These are phyloP conservation scores for Obelidium mucronatum DNA, from an alignment of 192 early-diverging fungal genomes.

Conservation along the genomic window DNA sequence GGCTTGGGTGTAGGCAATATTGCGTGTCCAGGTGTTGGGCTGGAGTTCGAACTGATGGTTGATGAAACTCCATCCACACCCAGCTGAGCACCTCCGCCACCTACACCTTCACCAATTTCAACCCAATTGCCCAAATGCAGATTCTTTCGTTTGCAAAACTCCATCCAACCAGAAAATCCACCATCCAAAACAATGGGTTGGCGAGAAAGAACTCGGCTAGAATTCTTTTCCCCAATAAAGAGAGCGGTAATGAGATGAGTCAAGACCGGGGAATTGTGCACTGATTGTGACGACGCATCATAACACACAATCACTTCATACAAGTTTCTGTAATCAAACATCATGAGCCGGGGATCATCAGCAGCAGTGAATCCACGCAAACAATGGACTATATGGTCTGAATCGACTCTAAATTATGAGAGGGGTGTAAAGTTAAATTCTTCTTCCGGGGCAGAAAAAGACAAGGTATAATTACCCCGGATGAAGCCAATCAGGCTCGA, in stretches of 20 bases:
- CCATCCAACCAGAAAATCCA: slow-evolving; percentile 81
- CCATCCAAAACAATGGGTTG: slow-evolving; percentile 77
- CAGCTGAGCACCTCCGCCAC: slow-evolving; percentile 22
- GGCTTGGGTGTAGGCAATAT: too few species aligned
- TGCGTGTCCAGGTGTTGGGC: not conserved
- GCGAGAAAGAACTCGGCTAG: slow-evolving; percentile 54
- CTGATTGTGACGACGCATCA: slow-evolving; percentile 63
- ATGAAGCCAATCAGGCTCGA: slow-evolving; percentile 72
- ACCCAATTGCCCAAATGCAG: slow-evolving; percentile 42
- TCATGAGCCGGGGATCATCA: slow-evolving; percentile 57
- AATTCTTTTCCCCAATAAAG: slow-evolving; percentile 61
- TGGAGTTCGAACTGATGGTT: not conserved
- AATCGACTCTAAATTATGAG: slow-evolving; percentile 8
- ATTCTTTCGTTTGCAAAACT: slow-evolving; percentile 46
- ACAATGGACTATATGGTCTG: slow-evolving; percentile 44
- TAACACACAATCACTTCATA: slow-evolving; percentile 81
- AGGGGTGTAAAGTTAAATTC: not conserved
- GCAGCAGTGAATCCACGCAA: slow-evolving; percentile 65
- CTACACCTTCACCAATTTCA: slow-evolving; percentile 51
- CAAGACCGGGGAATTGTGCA: slow-evolving; percentile 26
- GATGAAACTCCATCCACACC: not conserved
- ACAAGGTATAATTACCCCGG: slow-evolving; percentile 53
- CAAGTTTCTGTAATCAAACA: slow-evolving; percentile 69
- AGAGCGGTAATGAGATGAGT: slow-evolving; percentile 64
- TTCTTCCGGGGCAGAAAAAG: not conserved